Evolutionary conservation across 2,329 filamentous ascomycete genomes (phyloP).

Genomic region (Trichophyton mentagrophytes): DNA sequence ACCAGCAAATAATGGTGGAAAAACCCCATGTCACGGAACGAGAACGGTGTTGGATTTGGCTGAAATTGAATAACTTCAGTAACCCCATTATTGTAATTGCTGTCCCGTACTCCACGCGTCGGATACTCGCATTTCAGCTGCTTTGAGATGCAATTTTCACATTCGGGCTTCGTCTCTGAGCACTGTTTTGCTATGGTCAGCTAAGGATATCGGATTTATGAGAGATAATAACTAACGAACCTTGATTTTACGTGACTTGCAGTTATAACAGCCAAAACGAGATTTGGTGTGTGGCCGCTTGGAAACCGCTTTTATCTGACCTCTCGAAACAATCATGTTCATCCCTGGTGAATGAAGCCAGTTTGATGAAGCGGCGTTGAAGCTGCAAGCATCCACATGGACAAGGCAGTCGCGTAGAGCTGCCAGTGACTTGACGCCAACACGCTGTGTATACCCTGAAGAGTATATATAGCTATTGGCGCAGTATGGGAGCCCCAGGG

Average conservation of each 20-base stretch:
- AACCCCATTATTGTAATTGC: neutral
- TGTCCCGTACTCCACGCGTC: slow-evolving; percentile 4
- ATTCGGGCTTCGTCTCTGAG: slow-evolving; percentile 24
- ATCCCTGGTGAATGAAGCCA: neutral
- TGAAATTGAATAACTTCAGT: neutral
- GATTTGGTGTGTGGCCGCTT: slow-evolving; percentile 20
- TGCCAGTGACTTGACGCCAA: neutral
- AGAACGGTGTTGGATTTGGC: slow-evolving; percentile 21
- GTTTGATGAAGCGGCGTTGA: neutral
- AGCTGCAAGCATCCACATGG: neutral
- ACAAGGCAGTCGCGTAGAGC: neutral
- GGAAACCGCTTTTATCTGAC: neutral
- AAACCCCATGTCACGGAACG: slow-evolving; percentile 36
- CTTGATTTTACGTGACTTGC: slow-evolving; percentile 36
- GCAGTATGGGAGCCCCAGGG: neutral
- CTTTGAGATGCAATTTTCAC: slow-evolving; percentile 23
- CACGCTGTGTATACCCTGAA: neutral
- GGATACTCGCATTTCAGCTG: slow-evolving; percentile 22
- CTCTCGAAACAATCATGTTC: neutral
- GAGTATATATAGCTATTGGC: neutral
- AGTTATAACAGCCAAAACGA: slow-evolving; percentile 26
- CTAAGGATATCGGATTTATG: no score
- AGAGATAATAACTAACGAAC: slow-evolving; percentile 19
- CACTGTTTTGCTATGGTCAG: slow-evolving; percentile 15
- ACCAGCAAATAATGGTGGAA: slow-evolving; percentile 41